A percentile compares a stretch with the other conserved stretches of the same genome.
Evolutionary conservation across 345 rosid genomes (phyloP).

Genomic region (Melaleuca quinquenervia): DNA sequence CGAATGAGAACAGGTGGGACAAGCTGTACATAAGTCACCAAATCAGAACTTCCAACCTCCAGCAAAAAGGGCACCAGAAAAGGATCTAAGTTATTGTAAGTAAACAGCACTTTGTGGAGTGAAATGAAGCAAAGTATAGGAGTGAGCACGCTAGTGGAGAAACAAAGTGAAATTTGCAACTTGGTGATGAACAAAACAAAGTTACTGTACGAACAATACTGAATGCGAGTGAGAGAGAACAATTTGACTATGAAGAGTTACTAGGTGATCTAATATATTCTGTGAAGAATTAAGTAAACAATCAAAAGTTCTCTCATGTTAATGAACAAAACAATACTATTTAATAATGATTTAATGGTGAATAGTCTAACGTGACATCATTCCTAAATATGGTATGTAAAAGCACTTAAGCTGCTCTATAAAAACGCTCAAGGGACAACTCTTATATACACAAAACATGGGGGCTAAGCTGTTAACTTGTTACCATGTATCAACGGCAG

Average conservation of each 20-base stretch:
- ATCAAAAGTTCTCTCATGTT: not conserved
- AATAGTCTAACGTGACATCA: not conserved
- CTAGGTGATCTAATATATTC: not conserved
- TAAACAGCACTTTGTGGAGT: not conserved
- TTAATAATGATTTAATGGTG: not conserved
- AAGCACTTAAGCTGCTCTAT: not conserved
- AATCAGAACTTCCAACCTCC: not conserved
- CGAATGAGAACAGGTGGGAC: not conserved
- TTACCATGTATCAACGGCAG: slow-evolving; percentile 22
- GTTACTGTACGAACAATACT: not conserved
- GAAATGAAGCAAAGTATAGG: not conserved
- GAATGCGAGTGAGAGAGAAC: not conserved
- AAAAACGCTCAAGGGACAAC: not conserved
- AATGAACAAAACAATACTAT: not conserved
- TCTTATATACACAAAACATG: not conserved
- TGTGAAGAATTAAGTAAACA: not conserved
- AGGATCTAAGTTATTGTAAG: not conserved
- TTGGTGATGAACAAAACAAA: not conserved
- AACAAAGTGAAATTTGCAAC: not conserved
- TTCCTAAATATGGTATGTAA: not conserved
- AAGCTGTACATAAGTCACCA: not conserved
- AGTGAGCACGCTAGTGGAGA: not conserved
- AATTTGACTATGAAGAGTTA: not conserved
- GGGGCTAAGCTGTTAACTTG: slow-evolving; percentile 1
- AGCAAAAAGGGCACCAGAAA: not conserved